phyloP scores from a whole-genome alignment of 768 basidiomycete species.

The Trametes cubensis region DNA sequence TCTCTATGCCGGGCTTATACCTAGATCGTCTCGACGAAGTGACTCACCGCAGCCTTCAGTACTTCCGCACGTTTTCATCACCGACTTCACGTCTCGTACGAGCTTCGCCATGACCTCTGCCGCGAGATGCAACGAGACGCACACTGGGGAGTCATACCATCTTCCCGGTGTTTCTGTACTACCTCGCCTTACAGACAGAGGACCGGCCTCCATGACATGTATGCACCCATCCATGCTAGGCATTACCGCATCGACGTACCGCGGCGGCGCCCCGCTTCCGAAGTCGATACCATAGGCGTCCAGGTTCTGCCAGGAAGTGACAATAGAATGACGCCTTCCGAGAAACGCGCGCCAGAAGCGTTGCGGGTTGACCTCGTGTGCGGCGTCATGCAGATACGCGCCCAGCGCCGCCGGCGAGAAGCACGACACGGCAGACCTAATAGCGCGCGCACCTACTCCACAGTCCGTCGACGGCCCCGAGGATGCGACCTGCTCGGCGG shows the following conservation, averaged over 20 bases:
- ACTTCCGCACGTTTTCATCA: no score
- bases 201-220: constrained; percentile 36
- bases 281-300: constrained; percentile 41
- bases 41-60: no score
- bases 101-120: constrained; percentile 7
- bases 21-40: no score
- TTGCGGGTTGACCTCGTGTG: constrained; percentile 35
- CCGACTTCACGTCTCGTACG: not conserved
- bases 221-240: constrained; percentile 39
- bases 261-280: constrained; percentile 31
- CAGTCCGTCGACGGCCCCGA: constrained; percentile 12
- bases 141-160: constrained; percentile 21
- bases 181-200: not conserved
- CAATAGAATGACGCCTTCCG: constrained; percentile 36
- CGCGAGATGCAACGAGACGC: constrained; percentile 14
- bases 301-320: constrained; percentile 40
- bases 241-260: constrained; percentile 38
- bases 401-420: constrained; percentile 33
- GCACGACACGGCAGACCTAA: constrained; percentile 32
- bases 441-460: constrained; percentile 30
- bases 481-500: constrained; percentile 11
- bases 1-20: no score
- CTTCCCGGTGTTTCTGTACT: not conserved
- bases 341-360: constrained; percentile 41
- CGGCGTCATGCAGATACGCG: constrained; percentile 40